Conservation (phyloP, 768 basidiomycete genomes). For the Solioccasus polychromus region DNA sequence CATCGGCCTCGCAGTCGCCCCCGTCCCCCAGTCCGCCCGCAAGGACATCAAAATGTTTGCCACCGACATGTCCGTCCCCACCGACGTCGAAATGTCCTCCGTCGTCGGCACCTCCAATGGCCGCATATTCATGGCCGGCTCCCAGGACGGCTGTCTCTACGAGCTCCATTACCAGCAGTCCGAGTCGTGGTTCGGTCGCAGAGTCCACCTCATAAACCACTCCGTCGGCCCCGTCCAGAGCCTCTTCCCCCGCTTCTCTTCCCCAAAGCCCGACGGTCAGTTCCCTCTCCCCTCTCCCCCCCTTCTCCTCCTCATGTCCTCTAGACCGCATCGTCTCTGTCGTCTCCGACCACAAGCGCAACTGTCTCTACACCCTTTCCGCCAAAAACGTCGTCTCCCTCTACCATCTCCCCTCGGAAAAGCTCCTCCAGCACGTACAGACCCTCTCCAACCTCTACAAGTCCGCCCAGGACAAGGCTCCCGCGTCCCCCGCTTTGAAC, state of each 20-base stretch:
- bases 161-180: constrained; percentile 89
- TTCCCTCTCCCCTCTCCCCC: constrained; percentile 3
- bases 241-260: constrained; percentile 72
- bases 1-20: constrained; percentile 67
- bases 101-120: constrained; percentile 79
- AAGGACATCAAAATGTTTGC: constrained; percentile 87
- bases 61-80: constrained; percentile 76
- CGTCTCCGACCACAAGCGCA: constrained; percentile 63
- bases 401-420: constrained; percentile 62
- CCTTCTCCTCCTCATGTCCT: constrained; percentile 7
- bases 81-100: constrained; percentile 83
- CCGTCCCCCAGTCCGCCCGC: constrained; percentile 42
- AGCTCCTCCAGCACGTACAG: constrained; percentile 67
- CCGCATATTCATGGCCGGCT: constrained; percentile 87
- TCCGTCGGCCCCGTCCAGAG: constrained; percentile 77
- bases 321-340: constrained; percentile 71
- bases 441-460: constrained; percentile 75
- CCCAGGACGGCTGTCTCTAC: constrained; percentile 84
- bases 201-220: constrained; percentile 82
- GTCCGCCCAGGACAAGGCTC: constrained; percentile 75
- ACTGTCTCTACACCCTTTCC: constrained; percentile 77
- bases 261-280: constrained; percentile 64
- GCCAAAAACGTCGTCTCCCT: constrained; percentile 62
- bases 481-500: constrained; percentile 69
- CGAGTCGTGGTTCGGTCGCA: constrained; percentile 91